Evolutionary conservation across 495 filamentous ascomycete genomes (phyloP).

Genomic region (Aspergillus haitiensis): DNA sequence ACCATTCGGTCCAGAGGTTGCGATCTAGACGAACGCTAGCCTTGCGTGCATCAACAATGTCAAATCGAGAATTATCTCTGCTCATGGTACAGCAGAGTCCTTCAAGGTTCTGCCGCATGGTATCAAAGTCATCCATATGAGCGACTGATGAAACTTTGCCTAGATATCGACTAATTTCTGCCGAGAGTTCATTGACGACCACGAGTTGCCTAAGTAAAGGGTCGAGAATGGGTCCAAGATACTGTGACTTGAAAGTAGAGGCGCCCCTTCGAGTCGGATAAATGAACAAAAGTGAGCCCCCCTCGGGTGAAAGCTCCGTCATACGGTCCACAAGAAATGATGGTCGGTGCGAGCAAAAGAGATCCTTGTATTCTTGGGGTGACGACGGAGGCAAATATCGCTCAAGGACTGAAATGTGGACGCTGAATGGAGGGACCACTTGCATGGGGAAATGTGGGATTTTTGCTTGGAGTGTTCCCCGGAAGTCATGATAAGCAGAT

Average conservation of each 20-base stretch:
- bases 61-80: constrained; percentile 46
- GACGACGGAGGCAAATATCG: constrained; percentile 70
- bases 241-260: constrained; percentile 61
- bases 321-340: constrained; percentile 69
- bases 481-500: constrained; percentile 55
- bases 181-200: constrained; percentile 61
- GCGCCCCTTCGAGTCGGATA: constrained; percentile 68
- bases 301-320: constrained; percentile 59
- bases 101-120: constrained; percentile 52
- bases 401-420: constrained; percentile 67
- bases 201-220: constrained; percentile 65
- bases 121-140: constrained; percentile 59
- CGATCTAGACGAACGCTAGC: constrained; percentile 56
- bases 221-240: constrained; percentile 66
- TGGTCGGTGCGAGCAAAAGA: constrained; percentile 56
- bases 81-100: constrained; percentile 48
- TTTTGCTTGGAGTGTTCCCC: constrained; percentile 43
- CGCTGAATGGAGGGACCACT: constrained; percentile 62
- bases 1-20: constrained; percentile 68
- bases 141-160: constrained; percentile 59
- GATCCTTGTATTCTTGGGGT: constrained; percentile 57
- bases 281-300: constrained; percentile 64
- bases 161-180: constrained; percentile 58
- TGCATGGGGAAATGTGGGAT: constrained; percentile 54
- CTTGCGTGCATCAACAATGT: constrained; percentile 52